phyloP scores from a whole-genome alignment of 139 green algal species.

The Volvox africanus region DNA sequence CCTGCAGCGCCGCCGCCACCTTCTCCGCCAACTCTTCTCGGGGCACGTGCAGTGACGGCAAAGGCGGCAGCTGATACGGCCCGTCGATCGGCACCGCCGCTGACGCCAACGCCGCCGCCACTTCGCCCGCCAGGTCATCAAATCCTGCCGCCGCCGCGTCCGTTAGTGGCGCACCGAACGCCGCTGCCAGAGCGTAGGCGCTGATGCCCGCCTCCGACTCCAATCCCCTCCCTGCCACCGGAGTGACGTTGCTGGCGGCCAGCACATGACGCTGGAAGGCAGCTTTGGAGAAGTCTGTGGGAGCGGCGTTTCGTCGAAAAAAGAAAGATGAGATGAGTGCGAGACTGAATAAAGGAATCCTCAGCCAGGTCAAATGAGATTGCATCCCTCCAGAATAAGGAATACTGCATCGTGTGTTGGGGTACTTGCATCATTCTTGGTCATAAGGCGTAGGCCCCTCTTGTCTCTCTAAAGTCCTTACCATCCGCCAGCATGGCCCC shows the following conservation, averaged over 20 bases:
- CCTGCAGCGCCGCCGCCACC: constrained; percentile 24
- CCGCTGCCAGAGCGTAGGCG: constrained; percentile 36
- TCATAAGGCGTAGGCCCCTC: background rate
- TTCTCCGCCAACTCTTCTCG: constrained; percentile 18
- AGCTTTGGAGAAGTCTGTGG: constrained; percentile 10
- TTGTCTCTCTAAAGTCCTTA: background rate
- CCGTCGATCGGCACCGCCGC: constrained; percentile 15
- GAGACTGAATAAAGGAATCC: no score
- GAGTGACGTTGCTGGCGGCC: constrained; percentile 31
- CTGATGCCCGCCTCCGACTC: constrained; percentile 5
- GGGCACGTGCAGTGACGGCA: constrained; percentile 11
- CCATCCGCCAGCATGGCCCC: constrained; percentile 6
- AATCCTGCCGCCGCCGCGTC: constrained; percentile 24
- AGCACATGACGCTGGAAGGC: constrained; percentile 44
- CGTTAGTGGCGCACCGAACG: constrained; percentile 40
- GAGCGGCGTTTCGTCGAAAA: no score
- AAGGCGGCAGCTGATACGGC: constrained; percentile 23
- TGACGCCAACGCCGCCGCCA: constrained; percentile 36
- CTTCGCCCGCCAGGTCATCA: constrained; percentile 43
- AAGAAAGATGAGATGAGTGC: no score
- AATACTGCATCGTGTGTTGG: no score
- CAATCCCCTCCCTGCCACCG: background rate
- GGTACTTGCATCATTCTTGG: background rate
- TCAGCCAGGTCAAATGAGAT: no score
- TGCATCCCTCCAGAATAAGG: no score